Percentiles rank a stretch among this genome's conserved stretches.
phyloP scores from a whole-genome alignment of 1,284 basidiomycete genomes.

The Earliella scabrosa region DNA sequence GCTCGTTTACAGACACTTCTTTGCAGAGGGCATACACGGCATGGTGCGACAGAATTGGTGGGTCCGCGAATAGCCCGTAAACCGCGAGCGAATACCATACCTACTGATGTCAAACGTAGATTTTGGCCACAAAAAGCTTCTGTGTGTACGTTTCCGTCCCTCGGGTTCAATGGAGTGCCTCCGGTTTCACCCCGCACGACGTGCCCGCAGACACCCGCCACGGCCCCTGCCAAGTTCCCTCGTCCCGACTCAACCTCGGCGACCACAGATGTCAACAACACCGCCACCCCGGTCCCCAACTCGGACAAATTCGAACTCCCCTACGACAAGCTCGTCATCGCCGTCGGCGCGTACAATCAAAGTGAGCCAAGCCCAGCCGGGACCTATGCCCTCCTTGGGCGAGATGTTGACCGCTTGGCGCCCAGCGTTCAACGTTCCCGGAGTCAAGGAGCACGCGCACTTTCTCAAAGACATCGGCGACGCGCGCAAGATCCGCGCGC shows the following conservation, averaged over 20 bases:
- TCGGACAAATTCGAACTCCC: slow-evolving; percentile 49
- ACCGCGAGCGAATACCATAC: too few species aligned
- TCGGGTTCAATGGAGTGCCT: neutral
- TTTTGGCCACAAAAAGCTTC: slow-evolving; percentile 62
- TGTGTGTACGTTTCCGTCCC: slow-evolving; percentile 55
- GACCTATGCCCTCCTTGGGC: neutral
- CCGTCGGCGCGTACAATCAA: slow-evolving; percentile 85
- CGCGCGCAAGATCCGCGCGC: slow-evolving; percentile 77
- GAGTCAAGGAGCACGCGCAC: slow-evolving; percentile 78
- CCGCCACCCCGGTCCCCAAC: slow-evolving; percentile 7
- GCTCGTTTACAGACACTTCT: too few species aligned
- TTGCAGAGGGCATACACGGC: slow-evolving; percentile 67
- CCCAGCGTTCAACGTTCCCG: slow-evolving; percentile 65
- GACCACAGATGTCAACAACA: slow-evolving; percentile 2
- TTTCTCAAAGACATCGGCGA: slow-evolving; percentile 87
- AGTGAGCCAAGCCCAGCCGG: slow-evolving; percentile 48
- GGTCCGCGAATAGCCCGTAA: too few species aligned
- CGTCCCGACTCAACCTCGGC: slow-evolving; percentile 20
- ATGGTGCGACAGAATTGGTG: slow-evolving; percentile 68
- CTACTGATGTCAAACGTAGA: slow-evolving; percentile 48
- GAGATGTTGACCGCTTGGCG: too few species aligned
- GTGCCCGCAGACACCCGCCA: slow-evolving; percentile 56
- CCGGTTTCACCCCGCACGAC: too few species aligned
- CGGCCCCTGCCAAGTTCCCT: slow-evolving; percentile 46
- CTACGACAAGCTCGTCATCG: slow-evolving; percentile 86